phyloP scores from a whole-genome alignment of 78 protist species.

The Dictyostelium discoideum region DNA sequence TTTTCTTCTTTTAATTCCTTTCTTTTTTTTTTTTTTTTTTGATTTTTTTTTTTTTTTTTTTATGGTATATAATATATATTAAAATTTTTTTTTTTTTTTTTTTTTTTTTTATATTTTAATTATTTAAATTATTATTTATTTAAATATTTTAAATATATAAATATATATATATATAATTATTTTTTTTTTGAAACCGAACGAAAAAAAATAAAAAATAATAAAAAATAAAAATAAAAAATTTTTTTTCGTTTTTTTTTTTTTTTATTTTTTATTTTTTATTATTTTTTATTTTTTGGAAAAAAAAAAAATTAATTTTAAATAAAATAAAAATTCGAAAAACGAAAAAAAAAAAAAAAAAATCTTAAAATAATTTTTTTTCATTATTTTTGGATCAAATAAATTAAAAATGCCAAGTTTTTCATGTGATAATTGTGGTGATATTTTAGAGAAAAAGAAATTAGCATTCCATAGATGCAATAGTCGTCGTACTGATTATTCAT shows the following conservation, averaged over 20 bases:
- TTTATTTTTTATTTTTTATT: background rate
- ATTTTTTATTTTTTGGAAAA: background rate
- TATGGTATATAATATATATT: background rate
- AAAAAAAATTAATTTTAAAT: background rate
- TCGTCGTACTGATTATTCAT: constrained; percentile 19
- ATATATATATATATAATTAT: background rate
- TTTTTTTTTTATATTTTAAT: too few species aligned
- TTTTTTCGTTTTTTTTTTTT: background rate
- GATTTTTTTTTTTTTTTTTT: background rate
- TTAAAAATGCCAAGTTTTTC: constrained; percentile 56
- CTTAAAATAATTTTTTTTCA: background rate
- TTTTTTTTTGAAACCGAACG: background rate
- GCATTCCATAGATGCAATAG: background rate
- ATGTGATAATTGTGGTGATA: constrained; percentile 48
- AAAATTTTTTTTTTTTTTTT: too few species aligned
- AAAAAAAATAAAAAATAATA: constrained; percentile 18
- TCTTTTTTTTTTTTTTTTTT: background rate
- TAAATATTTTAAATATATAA: background rate
- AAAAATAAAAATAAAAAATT: background rate
- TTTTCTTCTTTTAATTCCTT: background rate
- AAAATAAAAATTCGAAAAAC: background rate
- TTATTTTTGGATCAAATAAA: background rate
- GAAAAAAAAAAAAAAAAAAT: background rate
- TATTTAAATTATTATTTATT: background rate
- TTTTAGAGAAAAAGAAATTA: constrained; percentile 24